Evolutionary conservation across 2,329 filamentous ascomycete genomes (phyloP).

Genomic region (Kalaharituber pfeilii): DNA sequence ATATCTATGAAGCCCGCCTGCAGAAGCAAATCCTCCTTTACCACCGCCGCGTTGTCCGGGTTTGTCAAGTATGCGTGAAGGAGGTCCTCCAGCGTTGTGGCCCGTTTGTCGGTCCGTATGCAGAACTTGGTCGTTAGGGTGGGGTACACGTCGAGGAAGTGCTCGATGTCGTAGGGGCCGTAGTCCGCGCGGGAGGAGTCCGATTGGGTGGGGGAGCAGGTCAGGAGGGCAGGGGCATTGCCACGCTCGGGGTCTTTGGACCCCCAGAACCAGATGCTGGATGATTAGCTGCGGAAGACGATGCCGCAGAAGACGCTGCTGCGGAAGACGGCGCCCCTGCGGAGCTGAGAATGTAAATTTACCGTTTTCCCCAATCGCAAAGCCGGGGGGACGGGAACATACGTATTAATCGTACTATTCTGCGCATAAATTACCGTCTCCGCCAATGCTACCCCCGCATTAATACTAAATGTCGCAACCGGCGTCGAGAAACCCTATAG

Average conservation of each 20-base stretch:
- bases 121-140: neutral
- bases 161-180: neutral
- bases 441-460: neutral
- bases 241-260: no score
- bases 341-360: neutral
- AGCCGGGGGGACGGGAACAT: neutral
- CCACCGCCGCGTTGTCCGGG: neutral
- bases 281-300: no score
- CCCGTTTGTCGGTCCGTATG: neutral
- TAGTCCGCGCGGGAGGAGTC: neutral
- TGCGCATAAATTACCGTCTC: neutral
- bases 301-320: neutral
- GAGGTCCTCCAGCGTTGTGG: neutral
- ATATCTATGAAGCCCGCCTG: neutral
- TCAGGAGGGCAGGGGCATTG: neutral
- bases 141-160: neutral
- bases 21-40: neutral
- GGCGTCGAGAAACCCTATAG: neutral
- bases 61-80: neutral
- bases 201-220: neutral
- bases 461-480: neutral
- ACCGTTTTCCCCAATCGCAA: neutral
- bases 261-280: no score
- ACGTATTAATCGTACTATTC: neutral
- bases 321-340: neutral